Percentiles rank a stretch among this genome's conserved stretches.
Conservation (phyloP, 202 grass and related monocot genomes). For the Elaeis oleifera region DNA sequence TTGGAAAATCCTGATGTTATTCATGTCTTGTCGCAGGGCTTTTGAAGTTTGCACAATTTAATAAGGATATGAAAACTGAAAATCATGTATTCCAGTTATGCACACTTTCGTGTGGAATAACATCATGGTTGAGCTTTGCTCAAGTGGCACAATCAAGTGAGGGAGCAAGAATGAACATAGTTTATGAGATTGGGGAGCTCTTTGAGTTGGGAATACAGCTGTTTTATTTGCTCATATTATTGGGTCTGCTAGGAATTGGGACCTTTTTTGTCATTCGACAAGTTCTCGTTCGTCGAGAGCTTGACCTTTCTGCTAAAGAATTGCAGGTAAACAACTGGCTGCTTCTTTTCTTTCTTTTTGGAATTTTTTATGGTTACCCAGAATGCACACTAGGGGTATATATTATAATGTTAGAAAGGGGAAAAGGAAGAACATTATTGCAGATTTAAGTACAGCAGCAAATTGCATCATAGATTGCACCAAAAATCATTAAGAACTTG, state of each 20-base stretch:
- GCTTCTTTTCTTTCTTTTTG: constrained; percentile 2
- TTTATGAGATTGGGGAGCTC: constrained; percentile 84
- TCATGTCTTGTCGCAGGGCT: constrained; percentile 15
- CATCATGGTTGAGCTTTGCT: constrained; percentile 57
- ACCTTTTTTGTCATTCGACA: constrained; percentile 89
- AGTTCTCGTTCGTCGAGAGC: constrained; percentile 86
- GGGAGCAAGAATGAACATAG: constrained; percentile 50
- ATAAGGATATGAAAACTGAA: constrained; percentile 26
- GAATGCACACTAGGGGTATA: too few relatives aligned
- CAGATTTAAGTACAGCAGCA: too few relatives aligned
- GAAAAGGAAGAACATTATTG: too few relatives aligned
- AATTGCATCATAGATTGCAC: too few relatives aligned
- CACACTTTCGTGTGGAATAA: constrained; percentile 42
- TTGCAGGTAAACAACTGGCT: constrained; percentile 60
- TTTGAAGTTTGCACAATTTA: background rate
- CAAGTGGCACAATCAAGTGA: constrained; percentile 52
- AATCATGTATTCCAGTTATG: constrained; percentile 22
- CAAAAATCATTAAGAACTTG: too few relatives aligned
- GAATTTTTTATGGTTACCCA: too few relatives aligned
- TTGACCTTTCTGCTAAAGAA: constrained; percentile 98
- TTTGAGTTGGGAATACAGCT: constrained; percentile 96
- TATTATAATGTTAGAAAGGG: too few relatives aligned
- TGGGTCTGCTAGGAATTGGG: constrained; percentile 88
- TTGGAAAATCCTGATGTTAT: too few relatives aligned
- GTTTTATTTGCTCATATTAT: constrained; percentile 77